phyloP scores from a whole-genome alignment of 2,329 filamentous ascomycete species.

The Pseudovirgaria hyperparasitica region DNA sequence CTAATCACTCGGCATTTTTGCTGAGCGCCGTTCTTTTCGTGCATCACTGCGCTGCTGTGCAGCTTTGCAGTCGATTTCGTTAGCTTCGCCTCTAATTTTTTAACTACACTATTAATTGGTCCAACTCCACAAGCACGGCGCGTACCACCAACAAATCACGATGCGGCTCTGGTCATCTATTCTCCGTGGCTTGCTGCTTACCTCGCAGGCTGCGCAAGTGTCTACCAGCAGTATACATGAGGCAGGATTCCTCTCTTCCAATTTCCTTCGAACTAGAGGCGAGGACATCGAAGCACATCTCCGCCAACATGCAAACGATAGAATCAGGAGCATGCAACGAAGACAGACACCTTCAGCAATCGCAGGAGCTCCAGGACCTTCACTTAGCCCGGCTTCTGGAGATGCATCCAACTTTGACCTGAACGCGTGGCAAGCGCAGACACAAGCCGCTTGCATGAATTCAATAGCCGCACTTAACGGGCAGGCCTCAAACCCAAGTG shows the following conservation, averaged over 20 bases:
- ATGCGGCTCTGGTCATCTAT: constrained; percentile 21
- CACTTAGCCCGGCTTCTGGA: constrained; percentile 20
- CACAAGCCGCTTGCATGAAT: constrained; percentile 42
- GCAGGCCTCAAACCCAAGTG: constrained; percentile 57
- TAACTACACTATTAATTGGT: constrained; percentile 17
- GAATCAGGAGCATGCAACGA: constrained; percentile 22
- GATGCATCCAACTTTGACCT: constrained; percentile 18
- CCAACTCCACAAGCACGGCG: constrained; percentile 1
- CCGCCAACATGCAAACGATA: constrained; percentile 17
- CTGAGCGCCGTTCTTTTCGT: constrained; percentile 16
- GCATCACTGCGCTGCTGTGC: constrained; percentile 26
- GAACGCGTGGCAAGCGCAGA: constrained; percentile 23
- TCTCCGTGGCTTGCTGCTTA: constrained; percentile 18
- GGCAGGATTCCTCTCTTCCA: constrained; percentile 15
- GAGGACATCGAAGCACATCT: constrained; percentile 20
- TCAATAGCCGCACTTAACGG: constrained; percentile 42
- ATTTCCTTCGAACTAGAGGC: constrained; percentile 6
- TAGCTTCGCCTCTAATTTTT: constrained; percentile 9
- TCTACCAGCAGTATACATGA: not conserved
- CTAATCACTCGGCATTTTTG: too few species aligned
- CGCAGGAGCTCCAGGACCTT: constrained; percentile 16
- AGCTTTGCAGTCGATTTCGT: constrained; percentile 13
- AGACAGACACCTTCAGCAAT: constrained; percentile 19
- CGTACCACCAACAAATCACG: constrained; percentile 6
- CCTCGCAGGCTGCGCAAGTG: constrained; percentile 9